Conservation (phyloP, 805 yeast species). For the Lachancea sp. region DNA sequence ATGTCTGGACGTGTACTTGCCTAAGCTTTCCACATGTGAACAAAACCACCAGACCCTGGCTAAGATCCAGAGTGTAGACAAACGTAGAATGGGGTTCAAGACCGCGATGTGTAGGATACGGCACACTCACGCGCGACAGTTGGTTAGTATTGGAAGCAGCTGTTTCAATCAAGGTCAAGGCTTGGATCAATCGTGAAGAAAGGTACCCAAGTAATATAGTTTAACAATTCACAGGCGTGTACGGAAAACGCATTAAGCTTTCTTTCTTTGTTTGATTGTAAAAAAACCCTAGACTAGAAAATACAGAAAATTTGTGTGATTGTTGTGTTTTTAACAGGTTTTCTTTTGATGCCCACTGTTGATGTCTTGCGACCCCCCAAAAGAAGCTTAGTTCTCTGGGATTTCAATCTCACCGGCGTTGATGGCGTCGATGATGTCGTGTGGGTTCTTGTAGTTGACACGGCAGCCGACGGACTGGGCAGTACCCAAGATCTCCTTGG, state of each 20-base stretch:
- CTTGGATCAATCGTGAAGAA: too few relatives aligned
- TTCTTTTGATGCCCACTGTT: constrained; percentile 6
- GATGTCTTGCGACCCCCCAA: constrained; percentile 15
- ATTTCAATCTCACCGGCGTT: constrained; percentile 95
- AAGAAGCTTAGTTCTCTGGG: constrained; percentile 31
- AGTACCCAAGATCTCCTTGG: constrained; percentile 99
- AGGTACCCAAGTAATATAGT: not conserved
- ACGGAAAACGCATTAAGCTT: constrained; percentile 21
- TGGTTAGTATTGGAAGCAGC: not conserved
- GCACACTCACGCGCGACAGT: too few relatives aligned
- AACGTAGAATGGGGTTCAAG: constrained; percentile 22
- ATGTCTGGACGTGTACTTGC: constrained; percentile 1
- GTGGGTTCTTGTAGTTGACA: constrained; percentile 99
- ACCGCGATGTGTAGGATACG: too few relatives aligned
- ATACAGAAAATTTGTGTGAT: constrained; percentile 20
- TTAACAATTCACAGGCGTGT: not conserved
- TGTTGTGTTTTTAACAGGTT: constrained; percentile 12
- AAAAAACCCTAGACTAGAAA: constrained; percentile 29
- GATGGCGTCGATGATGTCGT: constrained; percentile 96
- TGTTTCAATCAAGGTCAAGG: not conserved
- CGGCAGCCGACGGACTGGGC: constrained; percentile 99
- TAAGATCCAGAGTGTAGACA: constrained; percentile 93
- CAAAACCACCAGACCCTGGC: constrained; percentile 25
- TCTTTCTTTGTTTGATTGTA: constrained; percentile 11
- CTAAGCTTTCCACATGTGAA: constrained; percentile 10